These are phyloP conservation scores for Claviceps maximensis DNA, from an alignment of 2,329 filamentous ascomycete genomes.

Conservation along the genomic window DNA sequence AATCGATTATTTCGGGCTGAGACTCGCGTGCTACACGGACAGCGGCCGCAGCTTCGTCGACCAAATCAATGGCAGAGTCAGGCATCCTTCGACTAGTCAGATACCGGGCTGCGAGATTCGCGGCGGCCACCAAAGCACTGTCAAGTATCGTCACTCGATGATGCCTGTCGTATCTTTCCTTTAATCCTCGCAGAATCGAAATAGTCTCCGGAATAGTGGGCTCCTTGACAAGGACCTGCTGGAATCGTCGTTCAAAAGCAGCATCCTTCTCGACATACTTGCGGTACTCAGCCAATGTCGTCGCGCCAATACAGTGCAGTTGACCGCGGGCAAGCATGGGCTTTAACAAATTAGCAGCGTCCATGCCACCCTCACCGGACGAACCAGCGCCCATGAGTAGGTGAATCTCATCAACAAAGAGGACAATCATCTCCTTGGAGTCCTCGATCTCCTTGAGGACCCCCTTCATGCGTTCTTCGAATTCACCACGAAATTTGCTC, in stretches of 20 bases:
- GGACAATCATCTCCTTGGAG: constrained; percentile 89
- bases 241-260: constrained; percentile 95
- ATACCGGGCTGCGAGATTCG: constrained; percentile 86
- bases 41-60: constrained; percentile 94
- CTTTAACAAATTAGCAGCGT: constrained; percentile 93
- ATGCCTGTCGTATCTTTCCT: constrained; percentile 96
- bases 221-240: constrained; percentile 95
- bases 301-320: constrained; percentile 94
- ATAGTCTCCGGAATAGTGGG: constrained; percentile 79
- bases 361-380: constrained; percentile 94
- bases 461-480: constrained; percentile 98
- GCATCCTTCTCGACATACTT: constrained; percentile 99
- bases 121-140: constrained; percentile 78
- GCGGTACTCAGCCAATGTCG: constrained; percentile 86
- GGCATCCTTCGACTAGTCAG: constrained; percentile 82
- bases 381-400: constrained; percentile 94
- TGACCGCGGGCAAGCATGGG: constrained; percentile 96
- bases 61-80: constrained; percentile 90
- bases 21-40: constrained; percentile 92
- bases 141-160: constrained; percentile 96
- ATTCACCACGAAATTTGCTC: constrained; percentile 97
- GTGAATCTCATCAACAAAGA: constrained; percentile 98
- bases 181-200: constrained; percentile 94
- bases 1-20: constrained; percentile 90
- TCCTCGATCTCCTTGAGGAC: constrained; percentile 94